Conservation (phyloP, 2,329 filamentous ascomycete species). For the Monilinia vaccinii-corymbosi region DNA sequence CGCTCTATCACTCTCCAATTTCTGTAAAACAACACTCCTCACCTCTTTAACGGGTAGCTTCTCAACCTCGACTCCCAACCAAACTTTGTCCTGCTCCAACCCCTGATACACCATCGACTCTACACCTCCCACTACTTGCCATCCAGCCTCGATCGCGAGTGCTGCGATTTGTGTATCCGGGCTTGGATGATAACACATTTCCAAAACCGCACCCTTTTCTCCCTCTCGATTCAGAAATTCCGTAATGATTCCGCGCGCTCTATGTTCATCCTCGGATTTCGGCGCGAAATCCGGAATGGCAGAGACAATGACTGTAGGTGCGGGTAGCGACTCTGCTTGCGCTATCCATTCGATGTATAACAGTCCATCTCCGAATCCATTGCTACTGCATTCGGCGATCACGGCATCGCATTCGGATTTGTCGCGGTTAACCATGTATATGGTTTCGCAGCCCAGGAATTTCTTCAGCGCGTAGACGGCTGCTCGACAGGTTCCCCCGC, state of each 20-base stretch:
- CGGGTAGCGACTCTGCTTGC: constrained; percentile 49
- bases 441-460: constrained; percentile 56
- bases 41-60: constrained; percentile 50
- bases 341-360: constrained; percentile 50
- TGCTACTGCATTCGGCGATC: constrained; percentile 50
- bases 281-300: constrained; percentile 74
- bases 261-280: constrained; percentile 50
- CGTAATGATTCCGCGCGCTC: constrained; percentile 39
- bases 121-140: constrained; percentile 23
- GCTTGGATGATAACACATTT: constrained; percentile 28
- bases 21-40: constrained; percentile 39
- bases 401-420: constrained; percentile 56
- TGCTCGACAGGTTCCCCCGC: constrained; percentile 68
- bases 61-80: constrained; percentile 49
- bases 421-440: constrained; percentile 75
- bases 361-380: constrained; percentile 51
- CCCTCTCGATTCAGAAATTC: constrained; percentile 32
- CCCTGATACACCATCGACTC: constrained; percentile 29
- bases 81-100: constrained; percentile 25
- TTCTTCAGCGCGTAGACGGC: constrained; percentile 67
- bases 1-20: constrained; percentile 8
- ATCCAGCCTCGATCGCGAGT: constrained; percentile 15
- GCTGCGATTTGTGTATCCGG: constrained; percentile 23
- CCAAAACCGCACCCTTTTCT: constrained; percentile 21
- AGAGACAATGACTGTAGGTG: constrained; percentile 59